phyloP scores from a whole-genome alignment of 139 green algal genomes.

The Mychonastes homosphaera region DNA sequence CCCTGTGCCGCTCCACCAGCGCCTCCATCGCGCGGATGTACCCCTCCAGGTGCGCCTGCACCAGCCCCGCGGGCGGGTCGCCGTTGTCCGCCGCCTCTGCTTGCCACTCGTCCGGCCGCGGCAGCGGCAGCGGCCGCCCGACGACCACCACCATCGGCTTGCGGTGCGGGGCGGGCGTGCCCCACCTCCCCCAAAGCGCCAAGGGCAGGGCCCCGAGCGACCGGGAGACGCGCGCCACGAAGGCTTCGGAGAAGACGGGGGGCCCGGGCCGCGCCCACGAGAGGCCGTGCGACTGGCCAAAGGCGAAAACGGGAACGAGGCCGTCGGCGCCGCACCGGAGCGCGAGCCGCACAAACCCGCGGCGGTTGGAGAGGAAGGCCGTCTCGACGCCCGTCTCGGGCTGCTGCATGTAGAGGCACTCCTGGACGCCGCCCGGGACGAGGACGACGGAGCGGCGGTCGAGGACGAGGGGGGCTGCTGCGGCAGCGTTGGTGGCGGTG shows the following conservation, averaged over 20 bases:
- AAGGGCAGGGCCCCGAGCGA: background rate
- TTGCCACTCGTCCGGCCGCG: too few species aligned
- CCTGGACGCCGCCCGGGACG: slow-evolving; percentile 55
- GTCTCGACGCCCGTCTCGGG: slow-evolving; percentile 46
- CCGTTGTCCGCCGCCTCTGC: too few species aligned
- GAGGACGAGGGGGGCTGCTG: too few species aligned
- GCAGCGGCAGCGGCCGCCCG: too few species aligned
- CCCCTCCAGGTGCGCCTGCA: too few species aligned
- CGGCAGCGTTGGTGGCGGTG: too few species aligned
- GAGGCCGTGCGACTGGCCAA: slow-evolving; percentile 74
- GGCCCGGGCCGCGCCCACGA: slow-evolving; percentile 37
- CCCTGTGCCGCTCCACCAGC: too few species aligned
- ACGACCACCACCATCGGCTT: too few species aligned
- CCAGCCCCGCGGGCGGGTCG: too few species aligned
- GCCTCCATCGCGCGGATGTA: too few species aligned
- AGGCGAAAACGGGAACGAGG: slow-evolving; percentile 74
- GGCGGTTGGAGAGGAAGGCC: slow-evolving; percentile 46
- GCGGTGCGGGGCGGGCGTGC: too few species aligned
- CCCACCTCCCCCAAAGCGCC: too few species aligned
- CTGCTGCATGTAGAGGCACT: slow-evolving; percentile 65
- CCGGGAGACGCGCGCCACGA: slow-evolving; percentile 4
- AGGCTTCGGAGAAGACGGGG: slow-evolving; percentile 19
- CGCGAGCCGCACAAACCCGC: slow-evolving; percentile 67
- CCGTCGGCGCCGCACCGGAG: slow-evolving; percentile 39
- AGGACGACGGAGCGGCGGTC: slow-evolving; percentile 30